Base-by-base conservation (phyloP, 2,329 filamentous ascomycete species). In the Talaromyces sp. region DNA sequence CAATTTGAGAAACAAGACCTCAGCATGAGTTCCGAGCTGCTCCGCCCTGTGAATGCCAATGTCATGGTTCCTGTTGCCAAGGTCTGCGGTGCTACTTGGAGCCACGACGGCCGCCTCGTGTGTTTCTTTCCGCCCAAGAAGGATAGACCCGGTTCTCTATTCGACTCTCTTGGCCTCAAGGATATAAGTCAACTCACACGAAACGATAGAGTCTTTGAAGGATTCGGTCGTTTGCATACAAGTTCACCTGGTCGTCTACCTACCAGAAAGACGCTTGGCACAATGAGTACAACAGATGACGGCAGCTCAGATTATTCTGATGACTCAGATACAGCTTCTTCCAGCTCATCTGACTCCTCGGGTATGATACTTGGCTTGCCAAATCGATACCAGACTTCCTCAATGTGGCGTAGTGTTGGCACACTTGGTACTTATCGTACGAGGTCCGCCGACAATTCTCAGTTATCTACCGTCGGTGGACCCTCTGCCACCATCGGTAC, bases 11-110 rank as follows among this genome's bases (percentile, higher is more conserved):
- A 70, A 21, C 73, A 78, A 57, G 74, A 76, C 40, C 63, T 80
- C 54, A 76, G 76, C 25, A 72, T 76, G 69, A 78, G 79, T 61
- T 78, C 80, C 58, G 80, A 81, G 58, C 70, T 80, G 19, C 76
- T 84, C 61, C 77, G 78, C 48, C 76, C 77, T 9, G 75, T 80
- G 25, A 82, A 82, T 80, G 70, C 84, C 74, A 85, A 85, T 68
- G 79, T 83, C 53, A 86, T 85, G 66, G 82, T 87, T 3, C 85
- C 85, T 5, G 71, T 86, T 53, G 82, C 84, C 15, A 84, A 82
- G 66, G 79, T 77, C 22, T 82, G 79, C 64, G 81, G 83, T 60
- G 83, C 81, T 8, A 66, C 80, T 8, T 87, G 84, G 78, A 80
- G 78, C 15, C 75, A 76, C 35, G 79, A 80, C 65, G 84, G 84